Evolutionary conservation across 1,139 yeast species (phyloP).

Genomic region (Nakaseomyces bracarensis): DNA sequence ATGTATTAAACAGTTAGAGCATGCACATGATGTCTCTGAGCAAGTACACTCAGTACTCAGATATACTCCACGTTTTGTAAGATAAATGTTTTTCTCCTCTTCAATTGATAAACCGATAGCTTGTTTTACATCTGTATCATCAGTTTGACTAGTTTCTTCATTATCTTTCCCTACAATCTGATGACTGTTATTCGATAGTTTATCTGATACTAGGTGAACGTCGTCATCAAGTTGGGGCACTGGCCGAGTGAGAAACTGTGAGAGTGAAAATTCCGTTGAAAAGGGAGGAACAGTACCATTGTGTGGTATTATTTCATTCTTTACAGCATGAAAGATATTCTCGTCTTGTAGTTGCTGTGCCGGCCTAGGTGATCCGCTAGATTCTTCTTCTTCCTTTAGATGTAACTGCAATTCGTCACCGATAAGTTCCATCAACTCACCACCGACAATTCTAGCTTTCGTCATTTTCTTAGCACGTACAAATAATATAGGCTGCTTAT

Average conservation of each 20-base stretch:
- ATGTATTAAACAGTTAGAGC: conserved; percentile 31
- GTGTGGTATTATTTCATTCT: neutral
- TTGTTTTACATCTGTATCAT: neutral
- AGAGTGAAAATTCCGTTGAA: neutral
- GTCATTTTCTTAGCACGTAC: conserved; percentile 25
- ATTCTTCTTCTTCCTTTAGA: neutral
- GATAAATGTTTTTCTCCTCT: conserved; percentile 4
- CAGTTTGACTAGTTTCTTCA: neutral
- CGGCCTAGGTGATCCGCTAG: neutral
- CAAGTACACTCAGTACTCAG: conserved; percentile 31
- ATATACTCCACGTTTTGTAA: conserved; percentile 30
- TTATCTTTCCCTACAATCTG: neutral
- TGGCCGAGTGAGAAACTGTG: neutral
- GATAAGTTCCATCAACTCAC: conserved; percentile 25
- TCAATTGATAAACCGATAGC: neutral
- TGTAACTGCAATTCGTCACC: conserved; percentile 12
- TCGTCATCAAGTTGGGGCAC: neutral
- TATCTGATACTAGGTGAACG: too few relatives aligned
- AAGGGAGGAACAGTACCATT: neutral
- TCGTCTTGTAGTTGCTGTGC: neutral
- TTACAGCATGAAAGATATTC: too few relatives aligned
- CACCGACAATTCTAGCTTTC: conserved; percentile 28
- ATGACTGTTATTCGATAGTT: too few relatives aligned
- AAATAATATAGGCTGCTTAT: conserved; percentile 29
- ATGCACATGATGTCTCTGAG: conserved; percentile 26